Evolutionary conservation across 495 filamentous ascomycete genomes (phyloP), one percentile per base, ranked within the genome.

Genomic region (Xanthoparmelia taractica): DNA sequence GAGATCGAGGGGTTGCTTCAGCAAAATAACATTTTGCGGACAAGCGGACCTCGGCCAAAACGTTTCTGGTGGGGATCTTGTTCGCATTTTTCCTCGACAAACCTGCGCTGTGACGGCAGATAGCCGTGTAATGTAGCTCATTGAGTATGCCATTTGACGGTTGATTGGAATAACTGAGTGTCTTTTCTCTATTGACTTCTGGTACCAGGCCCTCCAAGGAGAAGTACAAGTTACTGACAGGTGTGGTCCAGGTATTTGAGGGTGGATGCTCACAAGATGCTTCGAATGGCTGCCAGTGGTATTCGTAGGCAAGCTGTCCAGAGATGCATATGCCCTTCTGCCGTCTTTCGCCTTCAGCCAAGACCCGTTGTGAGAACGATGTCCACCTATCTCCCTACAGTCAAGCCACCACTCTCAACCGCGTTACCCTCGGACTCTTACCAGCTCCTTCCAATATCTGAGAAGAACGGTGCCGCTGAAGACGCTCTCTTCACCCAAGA

Each of bases 401-500:
- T 81, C 34, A 67, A 78, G n/a, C 81, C 60, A 15, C 50, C 37
- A n/a, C 6, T 80, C 38, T 78, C 81, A 18, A 77, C 82, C 7
- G 70, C 78, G 34, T 76, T 87, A 27, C 82, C 85, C 1, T 80
- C 85, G 31, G 88, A 93, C 71, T 79, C 85, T 33, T 96, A 87
- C 76, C 92, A 96, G 70, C 82, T 96, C 20, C 80, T 96, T 20
- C 80, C 89, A 25, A 86, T 86, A 59, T 67, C 79, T 23, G 73
- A 87, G 45, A 96, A 96, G 70, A 77, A 85, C 3, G 90, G 88
- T 27, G 79, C 77, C 7, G 83, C 89, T 1, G 94, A 98, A 72
- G 91, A 96, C 76, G 83, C 82, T 1, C 77, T 96, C 0, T 92
- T 87, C 74, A 80, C 87, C 41, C 80, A 86, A 63, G 88, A 96